phyloP scores from a whole-genome alignment of 176 grass and related monocot genomes.

The Guadua angustifolia region DNA sequence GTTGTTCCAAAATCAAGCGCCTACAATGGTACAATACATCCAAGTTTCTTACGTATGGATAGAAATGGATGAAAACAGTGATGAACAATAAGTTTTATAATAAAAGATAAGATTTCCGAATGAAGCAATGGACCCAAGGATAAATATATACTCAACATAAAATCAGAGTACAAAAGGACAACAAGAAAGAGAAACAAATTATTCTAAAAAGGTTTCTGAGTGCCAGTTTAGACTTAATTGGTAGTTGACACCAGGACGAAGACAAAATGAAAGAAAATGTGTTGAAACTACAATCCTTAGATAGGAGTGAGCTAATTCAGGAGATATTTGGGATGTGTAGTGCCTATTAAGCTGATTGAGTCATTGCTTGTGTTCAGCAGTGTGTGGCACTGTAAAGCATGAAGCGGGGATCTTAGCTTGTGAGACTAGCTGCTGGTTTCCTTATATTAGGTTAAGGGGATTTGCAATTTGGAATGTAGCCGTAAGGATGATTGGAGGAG shows the following conservation, averaged over 20 bases:
- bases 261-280: neutral
- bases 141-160: conserved; percentile 11
- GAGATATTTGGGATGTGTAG: neutral
- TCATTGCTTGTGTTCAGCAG: neutral
- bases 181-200: neutral
- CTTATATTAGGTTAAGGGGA: neutral
- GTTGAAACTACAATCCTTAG: too few species aligned
- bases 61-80: neutral
- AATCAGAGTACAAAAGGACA: neutral
- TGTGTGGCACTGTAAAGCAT: neutral
- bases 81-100: neutral
- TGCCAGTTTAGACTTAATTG: neutral
- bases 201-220: neutral
- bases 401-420: neutral
- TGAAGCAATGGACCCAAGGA: neutral
- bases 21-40: conserved; percentile 49
- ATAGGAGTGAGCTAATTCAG: neutral
- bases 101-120: conserved; percentile 19
- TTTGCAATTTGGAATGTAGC: neutral
- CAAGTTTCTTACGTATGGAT: conserved; percentile 1
- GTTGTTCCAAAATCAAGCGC: conserved; percentile 80
- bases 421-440: neutral
- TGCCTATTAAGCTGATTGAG: neutral
- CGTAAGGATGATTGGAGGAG: neutral
- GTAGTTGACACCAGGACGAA: conserved; percentile 14